A percentile compares a stretch with the other conserved stretches of the same genome.
These are phyloP conservation scores for Erigeron philadelphicus DNA, from an alignment of 140 eudicot genomes.

Conservation along the genomic window DNA sequence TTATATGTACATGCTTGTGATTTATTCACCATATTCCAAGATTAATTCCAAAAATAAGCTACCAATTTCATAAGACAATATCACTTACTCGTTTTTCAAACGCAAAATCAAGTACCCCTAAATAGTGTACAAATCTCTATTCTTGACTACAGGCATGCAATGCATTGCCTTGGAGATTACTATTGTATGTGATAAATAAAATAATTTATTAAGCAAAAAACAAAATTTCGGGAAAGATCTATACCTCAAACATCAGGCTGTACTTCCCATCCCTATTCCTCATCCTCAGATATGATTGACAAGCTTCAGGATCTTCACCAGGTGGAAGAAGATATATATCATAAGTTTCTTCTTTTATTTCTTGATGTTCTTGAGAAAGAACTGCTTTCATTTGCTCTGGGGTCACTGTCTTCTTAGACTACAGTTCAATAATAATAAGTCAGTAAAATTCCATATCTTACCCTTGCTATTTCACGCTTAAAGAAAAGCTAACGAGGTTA, in stretches of 20 bases:
- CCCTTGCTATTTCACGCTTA: background rate
- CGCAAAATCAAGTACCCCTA: no score
- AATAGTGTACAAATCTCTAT: no score
- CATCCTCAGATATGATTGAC: conserved; percentile 90
- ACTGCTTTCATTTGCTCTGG: conserved; percentile 70
- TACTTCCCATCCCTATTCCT: conserved; percentile 91
- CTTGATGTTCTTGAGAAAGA: conserved; percentile 45
- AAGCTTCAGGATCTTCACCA: conserved; percentile 97
- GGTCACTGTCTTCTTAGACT: conserved; percentile 65
- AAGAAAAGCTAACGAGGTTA: conserved; percentile 3
- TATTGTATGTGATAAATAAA: no score
- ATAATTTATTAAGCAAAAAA: no score
- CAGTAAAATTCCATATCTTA: conserved; percentile 7
- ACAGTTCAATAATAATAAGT: conserved; percentile 18
- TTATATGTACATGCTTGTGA: no score
- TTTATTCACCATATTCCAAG: no score
- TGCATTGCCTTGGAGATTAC: background rate
- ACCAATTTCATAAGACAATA: no score
- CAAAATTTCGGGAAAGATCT: background rate
- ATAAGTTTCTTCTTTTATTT: conserved; percentile 73
- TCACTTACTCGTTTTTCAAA: no score
- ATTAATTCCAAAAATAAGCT: no score
- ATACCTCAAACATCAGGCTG: conserved; percentile 93
- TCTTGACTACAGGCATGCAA: no score
- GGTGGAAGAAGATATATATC: conserved; percentile 97